Evolutionary conservation across 1,284 basidiomycete species (phyloP), one percentile per base, ranked within the genome.

Genomic region (Ceratobasidium sp.): DNA sequence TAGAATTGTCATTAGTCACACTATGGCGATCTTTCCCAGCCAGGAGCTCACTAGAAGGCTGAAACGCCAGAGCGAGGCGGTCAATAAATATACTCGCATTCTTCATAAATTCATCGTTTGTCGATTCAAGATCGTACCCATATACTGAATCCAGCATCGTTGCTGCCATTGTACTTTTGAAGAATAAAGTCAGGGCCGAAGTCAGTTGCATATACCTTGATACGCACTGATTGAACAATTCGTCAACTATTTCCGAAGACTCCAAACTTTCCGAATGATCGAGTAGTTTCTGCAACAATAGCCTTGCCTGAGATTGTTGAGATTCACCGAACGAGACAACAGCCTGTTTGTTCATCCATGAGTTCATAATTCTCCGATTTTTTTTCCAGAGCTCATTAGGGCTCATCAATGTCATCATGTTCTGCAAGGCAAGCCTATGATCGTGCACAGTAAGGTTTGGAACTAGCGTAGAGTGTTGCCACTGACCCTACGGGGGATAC

Each of bases 401-500:
- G 35, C 53, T 22, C 62, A 54, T 65, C 8, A 54, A 15, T 10
- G 31, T 32, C 1, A 35, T 42, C 13, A 34, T 43, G 7, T 43
- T 27, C 20, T 27, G 35, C 32, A 53, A 17, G 34, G 52, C 49
- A 4, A 65, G 8, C 3, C 62, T 65, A 50, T 10, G 22, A 40
- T 40, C 25, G 20, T 29, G n/a, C 17, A 25, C 13, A 5, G 17
- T 12, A 12, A 12, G n/a, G 38, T 22, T 25, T 20, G 12, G 15
- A 47, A 5, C 29, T 20, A 13, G 47, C 45, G 4, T 40, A 40
- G 25, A 17, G 29, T n/a, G n/a, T n/a, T 40, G 38, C 38, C 38
- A 40, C 60, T 64, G 34, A 64, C 60, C 45, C 20, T 47, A 42
- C 3, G 25, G 49, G 49, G 7, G 62, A 65, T 29, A 34, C 35